Evolutionary conservation across 371 early-diverging fungal genomes (phyloP), one percentile per base, ranked within the genome.

Genomic region (Dentiscutata heterogama): DNA sequence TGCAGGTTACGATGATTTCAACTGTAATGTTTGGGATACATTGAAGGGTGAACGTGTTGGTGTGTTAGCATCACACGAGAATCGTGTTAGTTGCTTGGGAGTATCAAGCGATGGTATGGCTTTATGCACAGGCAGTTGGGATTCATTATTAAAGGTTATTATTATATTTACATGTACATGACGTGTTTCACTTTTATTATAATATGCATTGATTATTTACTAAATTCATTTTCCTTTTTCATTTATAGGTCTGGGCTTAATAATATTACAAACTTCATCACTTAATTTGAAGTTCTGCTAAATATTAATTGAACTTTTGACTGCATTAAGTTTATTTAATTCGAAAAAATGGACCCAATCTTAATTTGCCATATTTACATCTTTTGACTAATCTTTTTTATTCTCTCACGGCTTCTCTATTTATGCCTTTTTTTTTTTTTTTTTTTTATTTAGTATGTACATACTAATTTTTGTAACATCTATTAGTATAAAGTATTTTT

Each of bases 1-100:
- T 90, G 97, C 98, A 27, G 99, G 98, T 54, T 98, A 98, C 84
- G 99, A 99, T 84, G 98, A 99, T 87, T 98, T 94, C 85, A 98
- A 96, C 87, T 95, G 96, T 91, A 97, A 98, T 83, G 98, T 97
- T 5, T 99, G 99, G 99, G 99, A 99, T 87, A 97, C 97, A 18
- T 91, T 99, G 70, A 96, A 96, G 86, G 96, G 96, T 67, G 96
- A 98, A 71, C 92, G 97, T 77, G 97, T 98, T 29, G 98, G 98
- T 64, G 95, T 97, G 1, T 86, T 99, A 82, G 93, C 96, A 60
- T 95, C 94, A n/a, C 99, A 99, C 86, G 99, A 98, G 72, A 98
- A 99, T 89, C 93, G 99, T 60, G 99, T 99, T 20, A 95, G 95
- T 82, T 98, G 98, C 86, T 87, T 99, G 54, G 99, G 99, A 65